Evolutionary conservation across 2,329 filamentous ascomycete genomes (phyloP).

Genomic region (Pseudocercospora cruenta): DNA sequence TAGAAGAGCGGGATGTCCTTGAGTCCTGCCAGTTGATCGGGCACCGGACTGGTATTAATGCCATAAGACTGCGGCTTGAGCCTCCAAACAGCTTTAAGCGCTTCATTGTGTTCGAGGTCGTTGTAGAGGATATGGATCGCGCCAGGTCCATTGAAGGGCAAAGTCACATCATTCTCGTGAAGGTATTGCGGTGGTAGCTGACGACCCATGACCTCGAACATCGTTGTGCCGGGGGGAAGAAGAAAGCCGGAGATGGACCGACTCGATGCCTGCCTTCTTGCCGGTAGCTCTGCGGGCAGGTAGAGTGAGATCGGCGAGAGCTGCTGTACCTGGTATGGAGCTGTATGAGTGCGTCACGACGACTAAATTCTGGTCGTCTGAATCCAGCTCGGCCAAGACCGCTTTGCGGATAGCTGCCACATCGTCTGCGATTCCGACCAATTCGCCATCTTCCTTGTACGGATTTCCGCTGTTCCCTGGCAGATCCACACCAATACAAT

Average conservation of each 20-base stretch:
- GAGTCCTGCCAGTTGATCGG: conserved; percentile 11
- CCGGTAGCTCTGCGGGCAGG: conserved; percentile 5
- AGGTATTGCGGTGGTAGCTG: conserved; percentile 18
- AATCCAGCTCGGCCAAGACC: conserved; percentile 1
- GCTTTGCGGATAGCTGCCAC: conserved; percentile 11
- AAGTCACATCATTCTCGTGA: conserved; percentile 13
- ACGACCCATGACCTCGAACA: conserved; percentile 16
- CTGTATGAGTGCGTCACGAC: conserved; percentile 19
- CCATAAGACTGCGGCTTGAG: conserved; percentile 16
- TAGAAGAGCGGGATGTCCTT: conserved; percentile 12
- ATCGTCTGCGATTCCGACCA: conserved; percentile 15
- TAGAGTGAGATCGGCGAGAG: conserved; percentile 6
- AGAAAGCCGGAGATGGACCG: conserved; percentile 18
- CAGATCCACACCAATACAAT: conserved; percentile 11
- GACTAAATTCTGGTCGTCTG: not conserved
- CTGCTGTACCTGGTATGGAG: conserved; percentile 6
- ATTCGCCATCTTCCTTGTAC: not conserved
- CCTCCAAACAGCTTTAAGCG: conserved; percentile 17
- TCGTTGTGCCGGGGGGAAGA: conserved; percentile 2
- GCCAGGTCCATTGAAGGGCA: conserved; percentile 20
- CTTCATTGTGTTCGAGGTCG: conserved; percentile 17
- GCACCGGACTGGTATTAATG: conserved; percentile 5
- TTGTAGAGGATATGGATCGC: conserved; percentile 18
- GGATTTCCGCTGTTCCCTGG: not conserved
- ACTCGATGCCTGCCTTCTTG: not conserved